Percentiles rank a stretch among this genome's conserved stretches.
phyloP scores from a whole-genome alignment of 2,329 filamentous ascomycete species.

The Coniosporium tulheliwenetii region DNA sequence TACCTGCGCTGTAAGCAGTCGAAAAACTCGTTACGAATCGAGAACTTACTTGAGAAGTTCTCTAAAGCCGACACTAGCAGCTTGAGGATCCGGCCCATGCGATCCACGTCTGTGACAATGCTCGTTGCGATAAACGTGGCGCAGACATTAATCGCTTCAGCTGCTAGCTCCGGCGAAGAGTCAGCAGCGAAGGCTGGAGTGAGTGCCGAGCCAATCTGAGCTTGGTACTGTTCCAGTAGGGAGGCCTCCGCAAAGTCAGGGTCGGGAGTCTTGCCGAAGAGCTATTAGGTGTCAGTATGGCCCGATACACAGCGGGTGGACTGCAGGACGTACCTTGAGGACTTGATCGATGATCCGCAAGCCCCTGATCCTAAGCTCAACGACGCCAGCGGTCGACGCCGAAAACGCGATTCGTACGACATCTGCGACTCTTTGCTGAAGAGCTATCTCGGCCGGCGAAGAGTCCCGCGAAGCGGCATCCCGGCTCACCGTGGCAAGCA shows the following conservation, averaged over 20 bases:
- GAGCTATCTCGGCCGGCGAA: conserved; percentile 57
- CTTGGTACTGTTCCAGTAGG: conserved; percentile 93
- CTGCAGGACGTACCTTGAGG: conserved; percentile 41
- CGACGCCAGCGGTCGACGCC: conserved; percentile 82
- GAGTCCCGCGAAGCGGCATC: conserved; percentile 65
- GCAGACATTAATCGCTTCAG: conserved; percentile 92
- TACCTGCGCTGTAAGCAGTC: conserved; percentile 23
- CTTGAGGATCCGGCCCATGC: conserved; percentile 97
- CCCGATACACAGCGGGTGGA: conserved; percentile 2
- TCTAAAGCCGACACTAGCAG: conserved; percentile 80
- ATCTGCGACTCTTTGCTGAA: conserved; percentile 77
- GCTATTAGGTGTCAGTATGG: conserved; percentile 22
- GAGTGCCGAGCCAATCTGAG: conserved; percentile 89
- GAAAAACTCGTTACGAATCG: neutral
- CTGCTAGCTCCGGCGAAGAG: conserved; percentile 87
- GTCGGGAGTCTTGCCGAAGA: conserved; percentile 90
- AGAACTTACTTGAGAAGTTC: conserved; percentile 57
- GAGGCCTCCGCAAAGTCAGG: conserved; percentile 97
- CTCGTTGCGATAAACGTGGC: conserved; percentile 96
- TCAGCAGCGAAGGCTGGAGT: conserved; percentile 93
- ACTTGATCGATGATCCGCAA: conserved; percentile 88
- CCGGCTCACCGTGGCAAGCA: conserved; percentile 64
- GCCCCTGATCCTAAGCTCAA: conserved; percentile 79
- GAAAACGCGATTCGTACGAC: conserved; percentile 96
- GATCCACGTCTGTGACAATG: conserved; percentile 90